Evolutionary conservation across 192 early-diverging fungal species (phyloP).

Genomic region (Dissophora ornata): DNA sequence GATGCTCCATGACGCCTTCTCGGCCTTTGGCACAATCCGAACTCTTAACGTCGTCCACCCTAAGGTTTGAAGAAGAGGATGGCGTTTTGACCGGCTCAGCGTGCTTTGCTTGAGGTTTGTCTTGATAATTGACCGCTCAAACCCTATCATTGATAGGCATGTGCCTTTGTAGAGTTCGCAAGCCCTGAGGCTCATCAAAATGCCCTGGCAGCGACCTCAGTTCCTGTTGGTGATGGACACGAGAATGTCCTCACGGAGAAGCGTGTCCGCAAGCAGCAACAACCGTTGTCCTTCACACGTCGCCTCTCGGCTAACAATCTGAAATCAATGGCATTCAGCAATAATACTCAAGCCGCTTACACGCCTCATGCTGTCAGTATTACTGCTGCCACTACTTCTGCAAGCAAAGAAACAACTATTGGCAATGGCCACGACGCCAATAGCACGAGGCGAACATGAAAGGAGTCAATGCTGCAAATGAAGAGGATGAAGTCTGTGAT

Average conservation of each 20-base stretch:
- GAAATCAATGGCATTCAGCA: constrained; percentile 12
- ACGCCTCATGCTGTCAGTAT: constrained; percentile 16
- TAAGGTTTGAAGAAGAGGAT: constrained; percentile 19
- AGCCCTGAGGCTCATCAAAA: constrained; percentile 48
- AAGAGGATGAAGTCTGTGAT: too few relatives aligned
- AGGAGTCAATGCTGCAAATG: too few relatives aligned
- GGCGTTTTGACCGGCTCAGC: background rate
- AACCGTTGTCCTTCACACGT: constrained; percentile 4
- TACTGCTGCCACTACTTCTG: constrained; percentile 2
- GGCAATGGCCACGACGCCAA: background rate
- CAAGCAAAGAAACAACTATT: background rate
- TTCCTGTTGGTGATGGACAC: constrained; percentile 33
- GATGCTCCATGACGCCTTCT: constrained; percentile 53
- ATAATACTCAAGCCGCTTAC: constrained; percentile 4
- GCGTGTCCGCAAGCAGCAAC: constrained; percentile 32
- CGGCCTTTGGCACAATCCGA: constrained; percentile 51
- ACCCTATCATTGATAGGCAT: too few relatives aligned
- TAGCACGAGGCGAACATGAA: background rate
- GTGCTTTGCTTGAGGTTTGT: background rate
- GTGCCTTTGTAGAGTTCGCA: constrained; percentile 54
- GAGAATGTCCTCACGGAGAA: constrained; percentile 44
- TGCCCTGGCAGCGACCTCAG: constrained; percentile 47
- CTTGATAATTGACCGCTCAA: too few relatives aligned
- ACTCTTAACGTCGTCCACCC: constrained; percentile 33
- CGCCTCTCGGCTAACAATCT: constrained; percentile 38